Evolutionary conservation across 78 protist species (phyloP).

Genomic region (Trichosphaerium sp.): DNA sequence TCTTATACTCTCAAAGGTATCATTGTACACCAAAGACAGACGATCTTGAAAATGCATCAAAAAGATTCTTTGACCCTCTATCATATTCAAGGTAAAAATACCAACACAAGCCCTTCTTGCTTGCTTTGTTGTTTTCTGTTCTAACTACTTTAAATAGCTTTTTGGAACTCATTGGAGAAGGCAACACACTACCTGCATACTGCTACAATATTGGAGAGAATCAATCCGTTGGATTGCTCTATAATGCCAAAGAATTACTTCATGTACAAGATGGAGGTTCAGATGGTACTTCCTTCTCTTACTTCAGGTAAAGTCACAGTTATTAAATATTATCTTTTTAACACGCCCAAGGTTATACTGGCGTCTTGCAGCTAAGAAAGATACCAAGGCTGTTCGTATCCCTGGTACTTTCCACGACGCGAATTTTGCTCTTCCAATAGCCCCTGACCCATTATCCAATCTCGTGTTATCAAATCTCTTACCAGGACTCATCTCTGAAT

Average conservation of each 20-base stretch:
- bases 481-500: not conserved
- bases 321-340: no score
- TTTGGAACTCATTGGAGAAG: slow-evolving; percentile 1
- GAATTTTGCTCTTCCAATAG: not conserved
- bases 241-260: not conserved
- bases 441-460: not conserved
- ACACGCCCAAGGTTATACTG: no score
- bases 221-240: not conserved
- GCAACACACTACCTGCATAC: not conserved
- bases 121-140: no score
- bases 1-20: no score
- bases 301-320: no score
- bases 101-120: no score
- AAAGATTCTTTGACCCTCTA: not conserved
- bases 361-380: not conserved
- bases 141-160: no score
- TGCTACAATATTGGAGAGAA: not conserved
- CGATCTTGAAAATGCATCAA: not conserved
- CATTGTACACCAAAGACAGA: not conserved
- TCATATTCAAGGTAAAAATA: no score
- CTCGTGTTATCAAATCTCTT: not conserved
- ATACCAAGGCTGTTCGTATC: not conserved
- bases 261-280: not conserved
- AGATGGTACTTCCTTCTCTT: not conserved
- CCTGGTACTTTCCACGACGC: slow-evolving; percentile 1